Conservation (phyloP, 768 basidiomycete genomes). For the Leucogyrophana mollusca region DNA sequence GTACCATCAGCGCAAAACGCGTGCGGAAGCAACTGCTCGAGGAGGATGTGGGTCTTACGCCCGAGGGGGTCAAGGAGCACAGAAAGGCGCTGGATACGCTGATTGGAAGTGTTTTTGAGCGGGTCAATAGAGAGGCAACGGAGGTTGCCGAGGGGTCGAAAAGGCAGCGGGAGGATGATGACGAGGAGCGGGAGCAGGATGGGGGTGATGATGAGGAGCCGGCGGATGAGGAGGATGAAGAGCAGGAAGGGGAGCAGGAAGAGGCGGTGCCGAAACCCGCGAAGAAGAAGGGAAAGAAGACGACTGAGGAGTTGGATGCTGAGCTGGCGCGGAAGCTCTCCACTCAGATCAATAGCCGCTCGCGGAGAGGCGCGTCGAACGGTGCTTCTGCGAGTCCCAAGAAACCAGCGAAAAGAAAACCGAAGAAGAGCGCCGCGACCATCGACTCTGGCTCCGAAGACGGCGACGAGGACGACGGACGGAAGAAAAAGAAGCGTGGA, state of each 20-base stretch:
- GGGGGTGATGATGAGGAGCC: conserved; percentile 15
- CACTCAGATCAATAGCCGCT: conserved; percentile 64
- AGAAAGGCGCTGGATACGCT: conserved; percentile 67
- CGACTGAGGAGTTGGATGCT: conserved; percentile 61
- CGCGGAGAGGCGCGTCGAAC: conserved; percentile 45
- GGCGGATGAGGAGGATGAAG: conserved; percentile 11
- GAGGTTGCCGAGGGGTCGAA: conserved; percentile 20
- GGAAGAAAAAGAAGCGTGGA: conserved; percentile 47
- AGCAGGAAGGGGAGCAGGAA: conserved; percentile 13
- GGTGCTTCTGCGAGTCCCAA: conserved; percentile 39
- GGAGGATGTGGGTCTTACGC: conserved; percentile 44
- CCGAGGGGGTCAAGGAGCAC: conserved; percentile 62
- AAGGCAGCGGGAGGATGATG: conserved; percentile 29
- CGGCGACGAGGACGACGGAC: conserved; percentile 42
- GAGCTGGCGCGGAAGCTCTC: conserved; percentile 71
- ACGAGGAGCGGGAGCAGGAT: conserved; percentile 25
- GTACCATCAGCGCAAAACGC: conserved; percentile 83
- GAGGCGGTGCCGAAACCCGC: conserved; percentile 6
- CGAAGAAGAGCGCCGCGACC: conserved; percentile 55
- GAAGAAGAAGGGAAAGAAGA: conserved; percentile 49
- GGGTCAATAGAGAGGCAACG: conserved; percentile 41
- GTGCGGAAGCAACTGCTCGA: conserved; percentile 75
- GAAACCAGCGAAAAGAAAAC: conserved; percentile 38
- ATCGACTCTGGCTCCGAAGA: conserved; percentile 51
- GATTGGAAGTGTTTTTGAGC: conserved; percentile 66